Evolutionary conservation across 176 grass and related monocot species (phyloP).

Genomic region (Musa beccarii): DNA sequence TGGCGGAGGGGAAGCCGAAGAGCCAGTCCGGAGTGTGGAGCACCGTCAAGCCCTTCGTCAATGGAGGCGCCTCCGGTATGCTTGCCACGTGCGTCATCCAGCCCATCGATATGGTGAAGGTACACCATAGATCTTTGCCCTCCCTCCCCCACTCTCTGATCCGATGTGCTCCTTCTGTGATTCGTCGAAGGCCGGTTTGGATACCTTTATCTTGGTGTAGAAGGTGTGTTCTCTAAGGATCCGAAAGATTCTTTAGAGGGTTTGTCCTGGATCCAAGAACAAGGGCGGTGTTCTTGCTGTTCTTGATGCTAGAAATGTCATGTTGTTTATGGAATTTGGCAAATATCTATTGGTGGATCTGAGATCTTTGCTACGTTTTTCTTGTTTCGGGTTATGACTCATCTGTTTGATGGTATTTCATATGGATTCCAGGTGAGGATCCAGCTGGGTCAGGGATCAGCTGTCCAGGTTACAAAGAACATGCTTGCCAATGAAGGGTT

Average conservation of each 20-base stretch:
- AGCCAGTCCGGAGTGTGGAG: conserved; percentile 23
- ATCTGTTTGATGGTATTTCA: too few relatives aligned
- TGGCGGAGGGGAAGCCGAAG: conserved; percentile 1
- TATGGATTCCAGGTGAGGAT: conserved; percentile 55
- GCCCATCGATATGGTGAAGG: conserved; percentile 96
- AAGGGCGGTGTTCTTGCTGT: neutral
- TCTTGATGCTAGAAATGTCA: neutral
- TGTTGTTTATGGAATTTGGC: neutral
- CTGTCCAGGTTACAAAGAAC: conserved; percentile 55
- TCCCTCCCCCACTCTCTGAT: neutral
- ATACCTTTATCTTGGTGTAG: neutral
- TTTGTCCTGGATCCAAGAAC: neutral
- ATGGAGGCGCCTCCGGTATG: conserved; percentile 86
- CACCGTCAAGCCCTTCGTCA: conserved; percentile 73
- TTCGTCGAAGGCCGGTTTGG: neutral
- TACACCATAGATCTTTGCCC: neutral
- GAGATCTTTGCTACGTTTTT: neutral
- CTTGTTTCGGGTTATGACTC: neutral
- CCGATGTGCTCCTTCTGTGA: neutral
- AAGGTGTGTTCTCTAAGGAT: neutral
- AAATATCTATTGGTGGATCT: neutral
- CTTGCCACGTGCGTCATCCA: conserved; percentile 94
- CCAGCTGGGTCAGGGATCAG: conserved; percentile 89
- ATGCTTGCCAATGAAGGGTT: conserved; percentile 78
- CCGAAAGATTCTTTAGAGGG: neutral